Conservation (phyloP, 2,329 filamentous ascomycete species). For the Diaporthe eres region DNA sequence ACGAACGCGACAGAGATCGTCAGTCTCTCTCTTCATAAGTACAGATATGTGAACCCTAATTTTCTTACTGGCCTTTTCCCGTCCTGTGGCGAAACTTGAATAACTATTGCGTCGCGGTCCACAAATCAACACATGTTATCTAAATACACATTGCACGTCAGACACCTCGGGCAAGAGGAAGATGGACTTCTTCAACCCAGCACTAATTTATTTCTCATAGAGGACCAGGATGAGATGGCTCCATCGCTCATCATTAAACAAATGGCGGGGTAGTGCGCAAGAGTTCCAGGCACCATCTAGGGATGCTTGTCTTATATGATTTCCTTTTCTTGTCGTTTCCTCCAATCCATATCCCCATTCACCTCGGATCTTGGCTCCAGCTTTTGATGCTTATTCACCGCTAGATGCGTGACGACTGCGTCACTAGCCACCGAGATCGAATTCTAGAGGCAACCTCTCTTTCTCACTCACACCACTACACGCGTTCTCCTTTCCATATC, state of each 20-base stretch:
- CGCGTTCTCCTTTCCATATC: not conserved
- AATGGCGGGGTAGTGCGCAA: not conserved
- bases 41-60: not conserved
- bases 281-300: not conserved
- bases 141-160: not conserved
- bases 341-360: not conserved
- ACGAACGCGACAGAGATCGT: not conserved
- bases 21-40: not conserved
- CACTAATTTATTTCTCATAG: not conserved
- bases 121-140: not conserved
- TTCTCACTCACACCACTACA: not conserved
- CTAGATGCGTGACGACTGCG: not conserved
- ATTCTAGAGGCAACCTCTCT: not conserved
- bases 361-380: not conserved
- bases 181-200: not conserved
- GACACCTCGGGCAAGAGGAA: not conserved
- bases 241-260: not conserved
- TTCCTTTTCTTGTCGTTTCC: not conserved
- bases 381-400: not conserved
- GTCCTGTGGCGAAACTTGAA: too few species aligned
- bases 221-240: not conserved
- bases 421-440: not conserved
- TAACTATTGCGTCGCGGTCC: not conserved
- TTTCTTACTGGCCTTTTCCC: not conserved
- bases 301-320: not conserved